Evolutionary conservation across 2,329 filamentous ascomycete species (phyloP).

Genomic region (Thelonectria discophora): DNA sequence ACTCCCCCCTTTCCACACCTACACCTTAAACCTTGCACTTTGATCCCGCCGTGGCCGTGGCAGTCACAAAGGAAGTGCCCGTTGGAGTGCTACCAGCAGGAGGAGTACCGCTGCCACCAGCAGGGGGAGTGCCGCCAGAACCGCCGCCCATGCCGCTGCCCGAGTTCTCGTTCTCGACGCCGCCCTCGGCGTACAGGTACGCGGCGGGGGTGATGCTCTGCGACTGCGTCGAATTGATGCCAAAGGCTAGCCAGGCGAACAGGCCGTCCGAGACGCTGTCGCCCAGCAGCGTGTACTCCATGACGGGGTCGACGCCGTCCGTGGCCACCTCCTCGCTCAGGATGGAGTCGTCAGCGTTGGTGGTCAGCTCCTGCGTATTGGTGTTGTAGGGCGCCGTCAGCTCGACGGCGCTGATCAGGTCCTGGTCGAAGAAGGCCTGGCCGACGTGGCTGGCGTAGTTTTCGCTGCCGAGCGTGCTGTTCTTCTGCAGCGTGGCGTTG

Average conservation of each 20-base stretch:
- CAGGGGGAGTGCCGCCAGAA: slow-evolving; percentile 4
- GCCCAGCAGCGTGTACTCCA: slow-evolving; percentile 67
- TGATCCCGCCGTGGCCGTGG: slow-evolving; percentile 5
- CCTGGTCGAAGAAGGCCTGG: slow-evolving; percentile 71
- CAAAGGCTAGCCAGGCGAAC: slow-evolving; percentile 64
- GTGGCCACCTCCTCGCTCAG: slow-evolving; percentile 58
- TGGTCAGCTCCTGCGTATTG: slow-evolving; percentile 57
- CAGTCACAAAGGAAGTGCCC: background rate
- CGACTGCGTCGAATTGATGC: slow-evolving; percentile 52
- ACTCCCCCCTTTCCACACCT: background rate
- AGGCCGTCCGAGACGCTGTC: slow-evolving; percentile 61
- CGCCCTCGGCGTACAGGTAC: slow-evolving; percentile 34
- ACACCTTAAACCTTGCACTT: slow-evolving; percentile 17
- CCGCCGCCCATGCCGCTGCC: slow-evolving; percentile 7
- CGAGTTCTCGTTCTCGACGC: slow-evolving; percentile 36
- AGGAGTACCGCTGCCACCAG: slow-evolving; percentile 23
- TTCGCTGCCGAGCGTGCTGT: slow-evolving; percentile 47
- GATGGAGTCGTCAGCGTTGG: slow-evolving; percentile 60
- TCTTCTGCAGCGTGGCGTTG: slow-evolving; percentile 46
- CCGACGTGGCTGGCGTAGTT: slow-evolving; percentile 65
- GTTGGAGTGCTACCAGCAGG: slow-evolving; percentile 12
- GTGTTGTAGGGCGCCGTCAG: slow-evolving; percentile 55
- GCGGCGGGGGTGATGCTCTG: slow-evolving; percentile 30
- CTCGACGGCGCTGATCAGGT: slow-evolving; percentile 62
- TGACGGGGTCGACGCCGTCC: slow-evolving; percentile 63